Conservation (phyloP, 148 eudicot species). For the Vaccinium macrocarpon region DNA sequence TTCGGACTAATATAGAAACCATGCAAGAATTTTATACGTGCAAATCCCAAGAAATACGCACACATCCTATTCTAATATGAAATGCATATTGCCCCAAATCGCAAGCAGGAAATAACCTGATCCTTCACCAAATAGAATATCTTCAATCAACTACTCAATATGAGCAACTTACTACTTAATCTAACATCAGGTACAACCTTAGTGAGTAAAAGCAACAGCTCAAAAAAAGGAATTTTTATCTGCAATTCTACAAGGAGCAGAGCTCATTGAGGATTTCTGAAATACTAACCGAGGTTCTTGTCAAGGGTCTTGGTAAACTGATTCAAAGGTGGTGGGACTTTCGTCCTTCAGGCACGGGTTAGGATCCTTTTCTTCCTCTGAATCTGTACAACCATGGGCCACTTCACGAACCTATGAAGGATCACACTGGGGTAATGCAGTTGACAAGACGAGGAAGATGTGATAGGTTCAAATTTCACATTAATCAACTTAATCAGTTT, state of each 20-base stretch:
- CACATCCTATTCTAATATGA: no score
- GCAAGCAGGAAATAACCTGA: no score
- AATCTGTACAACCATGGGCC: slow-evolving; percentile 50
- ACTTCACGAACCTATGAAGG: slow-evolving; percentile 46
- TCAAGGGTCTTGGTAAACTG: slow-evolving; percentile 56
- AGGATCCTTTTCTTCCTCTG: slow-evolving; percentile 58
- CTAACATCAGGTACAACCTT: background rate
- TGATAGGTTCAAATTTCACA: no score
- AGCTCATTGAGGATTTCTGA: background rate
- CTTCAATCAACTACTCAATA: background rate
- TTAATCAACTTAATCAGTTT: no score
- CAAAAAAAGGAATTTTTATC: background rate
- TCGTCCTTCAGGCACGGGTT: slow-evolving; percentile 50
- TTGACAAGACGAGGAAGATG: no score
- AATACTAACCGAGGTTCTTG: slow-evolving; percentile 42
- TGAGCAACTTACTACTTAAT: background rate
- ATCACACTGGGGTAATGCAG: no score
- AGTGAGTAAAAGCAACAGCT: background rate
- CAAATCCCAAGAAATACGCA: no score
- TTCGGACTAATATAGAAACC: no score
- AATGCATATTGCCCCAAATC: no score
- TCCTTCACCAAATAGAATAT: no score
- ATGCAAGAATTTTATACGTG: no score
- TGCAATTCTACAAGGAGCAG: no score
- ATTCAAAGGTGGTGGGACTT: slow-evolving; percentile 52